A percentile compares a stretch with the other conserved stretches of the same genome.
Conservation (phyloP, 1,139 yeast species). For the Yamadazyma atmosphaerica region DNA sequence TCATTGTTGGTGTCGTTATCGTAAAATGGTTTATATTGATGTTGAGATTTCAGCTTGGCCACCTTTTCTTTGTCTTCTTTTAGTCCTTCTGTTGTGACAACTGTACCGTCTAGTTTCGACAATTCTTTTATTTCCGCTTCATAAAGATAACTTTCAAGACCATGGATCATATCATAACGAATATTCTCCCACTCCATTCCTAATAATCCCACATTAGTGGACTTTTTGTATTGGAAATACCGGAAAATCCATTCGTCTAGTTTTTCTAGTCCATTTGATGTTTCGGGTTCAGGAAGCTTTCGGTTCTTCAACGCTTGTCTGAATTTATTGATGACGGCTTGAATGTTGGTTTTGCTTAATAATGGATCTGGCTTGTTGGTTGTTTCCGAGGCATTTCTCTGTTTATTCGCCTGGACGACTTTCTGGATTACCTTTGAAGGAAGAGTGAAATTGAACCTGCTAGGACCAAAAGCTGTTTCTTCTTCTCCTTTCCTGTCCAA, state of each 20-base stretch:
- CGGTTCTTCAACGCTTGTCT: conserved; percentile 5
- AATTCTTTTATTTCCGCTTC: conserved; percentile 33
- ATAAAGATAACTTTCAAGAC: conserved; percentile 38
- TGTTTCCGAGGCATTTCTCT: not conserved
- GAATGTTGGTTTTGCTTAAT: conserved; percentile 5
- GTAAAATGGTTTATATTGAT: conserved; percentile 32
- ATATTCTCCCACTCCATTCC: conserved; percentile 51
- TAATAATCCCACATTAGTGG: conserved; percentile 37
- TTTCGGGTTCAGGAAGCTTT: conserved; percentile 17
- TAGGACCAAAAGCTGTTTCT: conserved; percentile 1
- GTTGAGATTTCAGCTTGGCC: conserved; percentile 15
- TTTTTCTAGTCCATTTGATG: conserved; percentile 26
- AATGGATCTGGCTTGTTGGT: conserved; percentile 6
- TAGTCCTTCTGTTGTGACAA: not conserved
- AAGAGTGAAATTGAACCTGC: not conserved
- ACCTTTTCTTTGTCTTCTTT: conserved; percentile 2
- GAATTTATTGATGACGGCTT: conserved; percentile 6
- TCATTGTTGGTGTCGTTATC: conserved; percentile 40
- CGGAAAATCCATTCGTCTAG: conserved; percentile 36
- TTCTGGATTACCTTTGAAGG: not conserved
- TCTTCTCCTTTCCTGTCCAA: conserved; percentile 6
- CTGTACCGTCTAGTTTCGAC: conserved; percentile 2
- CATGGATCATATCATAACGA: conserved; percentile 38
- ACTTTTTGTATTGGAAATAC: conserved; percentile 42
- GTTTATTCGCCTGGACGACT: not conserved